phyloP scores from a whole-genome alignment of 805 yeast genomes.

The Diddensiella transvaalensis region DNA sequence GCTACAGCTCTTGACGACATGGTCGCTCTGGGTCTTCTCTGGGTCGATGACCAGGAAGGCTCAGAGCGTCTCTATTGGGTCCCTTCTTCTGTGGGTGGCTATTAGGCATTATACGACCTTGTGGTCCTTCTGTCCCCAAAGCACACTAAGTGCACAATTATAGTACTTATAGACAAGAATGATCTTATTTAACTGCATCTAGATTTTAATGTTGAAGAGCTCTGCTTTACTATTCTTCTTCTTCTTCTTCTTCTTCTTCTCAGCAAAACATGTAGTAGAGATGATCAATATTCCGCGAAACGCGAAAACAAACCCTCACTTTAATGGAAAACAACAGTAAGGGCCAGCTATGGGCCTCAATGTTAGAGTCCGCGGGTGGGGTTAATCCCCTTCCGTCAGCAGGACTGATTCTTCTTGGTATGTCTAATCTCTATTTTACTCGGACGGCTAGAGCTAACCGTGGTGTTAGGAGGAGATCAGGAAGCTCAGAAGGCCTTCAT shows the following conservation, averaged over 20 bases:
- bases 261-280: too few relatives aligned
- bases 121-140: too few relatives aligned
- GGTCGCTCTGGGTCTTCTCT: constrained; percentile 76
- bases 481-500: constrained; percentile 6
- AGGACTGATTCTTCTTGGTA: neutral
- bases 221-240: too few relatives aligned
- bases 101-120: neutral
- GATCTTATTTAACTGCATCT: too few relatives aligned
- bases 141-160: too few relatives aligned
- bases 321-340: neutral
- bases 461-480: constrained; percentile 4
- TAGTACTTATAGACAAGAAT: too few relatives aligned
- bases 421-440: too few relatives aligned
- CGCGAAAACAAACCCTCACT: neutral
- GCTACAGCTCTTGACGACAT: constrained; percentile 66
- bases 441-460: too few relatives aligned
- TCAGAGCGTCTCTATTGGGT: constrained; percentile 36
- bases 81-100: constrained; percentile 30
- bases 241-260: too few relatives aligned
- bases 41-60: constrained; percentile 61
- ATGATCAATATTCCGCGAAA: too few relatives aligned
- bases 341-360: constrained; percentile 4
- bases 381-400: neutral
- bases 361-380: constrained; percentile 6
- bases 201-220: too few relatives aligned